Base-by-base conservation (phyloP, 768 basidiomycete genomes). In the Mycena albidolilacea region DNA sequence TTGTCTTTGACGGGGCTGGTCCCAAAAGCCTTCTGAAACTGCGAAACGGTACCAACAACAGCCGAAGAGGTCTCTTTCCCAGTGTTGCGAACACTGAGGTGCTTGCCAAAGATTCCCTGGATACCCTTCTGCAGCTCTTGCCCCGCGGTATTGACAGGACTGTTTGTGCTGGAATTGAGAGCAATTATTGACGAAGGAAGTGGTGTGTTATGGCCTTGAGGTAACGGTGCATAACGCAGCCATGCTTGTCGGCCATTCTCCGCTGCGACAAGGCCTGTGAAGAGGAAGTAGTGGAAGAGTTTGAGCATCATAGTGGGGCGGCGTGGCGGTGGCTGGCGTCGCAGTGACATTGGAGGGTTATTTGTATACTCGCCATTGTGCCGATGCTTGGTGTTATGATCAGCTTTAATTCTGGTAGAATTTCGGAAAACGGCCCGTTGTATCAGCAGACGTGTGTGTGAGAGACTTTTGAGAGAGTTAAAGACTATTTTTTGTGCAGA, bases 121-220 rank as follows among this genome's bases (percentile, higher is more conserved):
- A 74, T 71, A 30, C 73, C 73, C 65, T 74, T 71, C 61, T 74
- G 69, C 60, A 74, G 69, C 70, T 74, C 73, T 50, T 74, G 59
- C 69, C 73, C 73, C 14, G 73, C 73, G 58, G 69, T 74, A 71
- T 74, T 54, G 38, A 74, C 73, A 41, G 73, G 73, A 59, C 73
- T 74, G 65, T 37, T 68, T 44, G 73, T 35, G 69, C 69, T 74
- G 60, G 69, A 71, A 64, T 71, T 74, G 59, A 74, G 73, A 38
- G 73, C 73, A 35, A 74, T 63, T 54, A 74, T 71, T 44, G 73
- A 66, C 15, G 44, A 71, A 50, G 73, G 73, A 64, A 74, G 73
- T 23, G 55, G 23, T 35, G 73, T 14, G 61, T 44, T 64, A 52
- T 71, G 64, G 38, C 64, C 65, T 46, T 35, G 58, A 43, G 73